phyloP scores from a whole-genome alignment of 768 basidiomycete species.

The Leccinum disarticulatum region DNA sequence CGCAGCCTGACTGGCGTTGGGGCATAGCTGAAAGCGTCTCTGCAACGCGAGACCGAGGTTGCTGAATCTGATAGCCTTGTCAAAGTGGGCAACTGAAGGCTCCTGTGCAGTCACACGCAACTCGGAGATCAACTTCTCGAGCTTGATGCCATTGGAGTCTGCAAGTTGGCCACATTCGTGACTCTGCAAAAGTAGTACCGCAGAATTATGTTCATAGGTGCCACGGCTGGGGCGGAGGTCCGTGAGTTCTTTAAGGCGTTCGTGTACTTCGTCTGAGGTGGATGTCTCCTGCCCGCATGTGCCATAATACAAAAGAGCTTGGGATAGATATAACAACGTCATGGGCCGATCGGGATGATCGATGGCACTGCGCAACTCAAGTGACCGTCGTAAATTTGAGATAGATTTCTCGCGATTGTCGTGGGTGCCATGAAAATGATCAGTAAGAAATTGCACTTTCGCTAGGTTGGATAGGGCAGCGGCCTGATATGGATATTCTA shows the following conservation, averaged over 20 bases:
- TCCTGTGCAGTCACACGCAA: neutral
- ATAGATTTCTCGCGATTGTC: neutral
- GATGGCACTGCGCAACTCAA: neutral
- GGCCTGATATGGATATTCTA: conserved; percentile 1
- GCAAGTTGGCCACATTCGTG: neutral
- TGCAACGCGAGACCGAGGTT: conserved; percentile 3
- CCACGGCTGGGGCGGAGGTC: neutral
- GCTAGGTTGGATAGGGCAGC: conserved; percentile 17
- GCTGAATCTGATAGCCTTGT: neutral
- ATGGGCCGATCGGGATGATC: conserved; percentile 8
- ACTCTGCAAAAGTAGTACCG: conserved; percentile 4
- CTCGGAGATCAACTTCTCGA: neutral
- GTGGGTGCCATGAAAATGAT: neutral
- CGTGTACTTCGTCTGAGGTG: neutral
- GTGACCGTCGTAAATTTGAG: conserved; percentile 4
- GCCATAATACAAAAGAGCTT: conserved; percentile 8
- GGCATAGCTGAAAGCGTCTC: neutral
- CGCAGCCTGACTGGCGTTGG: neutral
- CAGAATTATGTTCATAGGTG: conserved; percentile 1
- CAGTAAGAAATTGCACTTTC: conserved; percentile 2
- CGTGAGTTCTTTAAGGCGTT: neutral
- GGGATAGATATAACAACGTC: conserved; percentile 8
- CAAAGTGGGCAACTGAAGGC: conserved; percentile 1
- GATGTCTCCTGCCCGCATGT: neutral
- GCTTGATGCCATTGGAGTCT: neutral